Conservation (phyloP, 2,329 filamentous ascomycete genomes). For the Drechslerella dactyloides region DNA sequence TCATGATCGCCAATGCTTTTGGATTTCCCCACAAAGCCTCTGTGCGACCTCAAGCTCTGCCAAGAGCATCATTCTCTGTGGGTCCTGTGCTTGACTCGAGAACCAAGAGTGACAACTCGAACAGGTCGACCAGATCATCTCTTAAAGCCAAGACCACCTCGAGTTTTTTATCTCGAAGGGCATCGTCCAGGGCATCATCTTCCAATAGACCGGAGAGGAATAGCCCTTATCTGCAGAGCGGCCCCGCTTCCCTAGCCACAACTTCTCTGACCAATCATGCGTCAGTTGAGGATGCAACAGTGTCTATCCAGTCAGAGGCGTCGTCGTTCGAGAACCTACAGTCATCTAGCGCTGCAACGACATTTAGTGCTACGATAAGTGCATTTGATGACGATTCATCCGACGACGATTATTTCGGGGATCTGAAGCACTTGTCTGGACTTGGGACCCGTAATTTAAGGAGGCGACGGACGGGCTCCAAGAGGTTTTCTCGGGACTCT, state of each 20-base stretch:
- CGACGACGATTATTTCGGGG: slow-evolving; percentile 47
- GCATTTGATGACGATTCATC: slow-evolving; percentile 49
- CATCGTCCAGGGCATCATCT: slow-evolving; percentile 20
- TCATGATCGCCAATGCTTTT: slow-evolving; percentile 40
- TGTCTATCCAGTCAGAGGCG: slow-evolving; percentile 19
- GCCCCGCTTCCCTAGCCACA: neutral
- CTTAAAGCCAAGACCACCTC: slow-evolving; percentile 22
- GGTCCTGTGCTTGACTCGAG: slow-evolving; percentile 1
- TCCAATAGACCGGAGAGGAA: slow-evolving; percentile 21
- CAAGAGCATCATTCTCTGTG: neutral
- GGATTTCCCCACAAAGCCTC: slow-evolving; percentile 36
- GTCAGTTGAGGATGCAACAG: slow-evolving; percentile 11
- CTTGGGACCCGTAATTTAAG: slow-evolving; percentile 38
- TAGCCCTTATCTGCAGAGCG: slow-evolving; percentile 29
- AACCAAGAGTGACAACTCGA: slow-evolving; percentile 8
- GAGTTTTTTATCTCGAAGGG: slow-evolving; percentile 25
- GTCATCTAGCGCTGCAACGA: neutral
- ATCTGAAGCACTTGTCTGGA: slow-evolving; percentile 38
- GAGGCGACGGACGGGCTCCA: slow-evolving; percentile 29
- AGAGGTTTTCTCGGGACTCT: slow-evolving; percentile 44
- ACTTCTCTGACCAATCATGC: slow-evolving; percentile 20
- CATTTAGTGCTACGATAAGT: slow-evolving; percentile 17
- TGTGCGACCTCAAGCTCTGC: slow-evolving; percentile 7
- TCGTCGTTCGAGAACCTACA: slow-evolving; percentile 42
- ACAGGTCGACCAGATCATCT: neutral